Percentiles rank a stretch among this genome's conserved stretches.
These are phyloP conservation scores for Sarocladium strictum DNA, from an alignment of 2,329 filamentous ascomycete genomes.

Conservation along the genomic window DNA sequence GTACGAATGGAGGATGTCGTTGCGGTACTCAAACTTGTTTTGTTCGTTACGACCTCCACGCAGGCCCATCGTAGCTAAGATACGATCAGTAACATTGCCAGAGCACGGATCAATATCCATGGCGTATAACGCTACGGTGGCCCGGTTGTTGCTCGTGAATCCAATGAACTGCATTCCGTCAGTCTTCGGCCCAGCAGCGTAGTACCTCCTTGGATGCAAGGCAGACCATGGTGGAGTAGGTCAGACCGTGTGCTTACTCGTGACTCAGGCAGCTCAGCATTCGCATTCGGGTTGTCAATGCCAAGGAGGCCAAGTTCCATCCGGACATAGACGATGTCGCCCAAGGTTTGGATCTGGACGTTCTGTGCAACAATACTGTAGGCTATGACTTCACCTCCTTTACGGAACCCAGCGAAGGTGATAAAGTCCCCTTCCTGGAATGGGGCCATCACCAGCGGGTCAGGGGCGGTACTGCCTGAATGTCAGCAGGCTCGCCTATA, in stretches of 20 bases:
- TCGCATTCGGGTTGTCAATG: constrained; percentile 27
- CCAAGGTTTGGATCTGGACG: constrained; percentile 27
- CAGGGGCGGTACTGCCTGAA: constrained; percentile 23
- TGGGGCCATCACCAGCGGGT: constrained; percentile 29
- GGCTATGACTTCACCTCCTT: constrained; percentile 25
- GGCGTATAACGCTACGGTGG: constrained; percentile 26
- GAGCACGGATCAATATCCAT: constrained; percentile 32
- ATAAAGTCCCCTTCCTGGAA: constrained; percentile 31
- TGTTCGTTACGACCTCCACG: constrained; percentile 22
- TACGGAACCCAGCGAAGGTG: constrained; percentile 25
- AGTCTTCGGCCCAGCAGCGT: neutral
- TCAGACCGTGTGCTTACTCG: constrained; percentile 20
- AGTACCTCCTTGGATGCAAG: no score
- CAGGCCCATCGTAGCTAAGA: constrained; percentile 25
- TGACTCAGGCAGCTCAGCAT: constrained; percentile 29
- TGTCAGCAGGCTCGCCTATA: neutral
- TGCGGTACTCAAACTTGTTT: constrained; percentile 31
- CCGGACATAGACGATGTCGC: constrained; percentile 26
- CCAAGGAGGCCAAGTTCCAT: constrained; percentile 29
- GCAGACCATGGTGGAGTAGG: no score
- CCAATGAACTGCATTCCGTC: constrained; percentile 22
- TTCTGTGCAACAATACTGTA: constrained; percentile 31
- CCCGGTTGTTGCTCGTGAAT: constrained; percentile 26
- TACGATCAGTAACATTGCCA: constrained; percentile 25
- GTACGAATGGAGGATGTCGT: constrained; percentile 25